Evolutionary conservation across 371 early-diverging fungal species (phyloP).

Genomic region (Saksenaea vasiformis): DNA sequence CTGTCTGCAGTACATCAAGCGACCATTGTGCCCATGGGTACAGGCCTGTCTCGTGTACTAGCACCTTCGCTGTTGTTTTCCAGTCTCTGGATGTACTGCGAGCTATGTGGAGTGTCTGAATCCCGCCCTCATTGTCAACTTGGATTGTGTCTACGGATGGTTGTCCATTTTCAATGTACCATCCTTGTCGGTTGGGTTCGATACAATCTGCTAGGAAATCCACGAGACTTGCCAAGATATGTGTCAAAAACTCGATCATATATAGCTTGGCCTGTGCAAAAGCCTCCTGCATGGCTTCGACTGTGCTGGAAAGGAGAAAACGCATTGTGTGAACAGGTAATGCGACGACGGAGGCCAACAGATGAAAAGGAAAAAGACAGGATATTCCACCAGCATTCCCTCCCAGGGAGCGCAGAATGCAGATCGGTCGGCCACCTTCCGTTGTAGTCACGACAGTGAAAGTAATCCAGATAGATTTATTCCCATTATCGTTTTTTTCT

Average conservation of each 20-base stretch:
- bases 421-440: background rate
- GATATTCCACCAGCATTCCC: background rate
- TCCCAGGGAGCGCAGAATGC: background rate
- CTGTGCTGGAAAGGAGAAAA: background rate
- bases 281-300: background rate
- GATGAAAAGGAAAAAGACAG: background rate
- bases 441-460: background rate
- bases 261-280: constrained; percentile 10
- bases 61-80: background rate
- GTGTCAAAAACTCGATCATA: constrained; percentile 11
- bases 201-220: constrained; percentile 13
- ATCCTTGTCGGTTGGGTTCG: constrained; percentile 2
- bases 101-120: background rate
- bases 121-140: background rate
- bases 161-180: background rate
- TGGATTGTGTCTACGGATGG: background rate
- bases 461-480: background rate
- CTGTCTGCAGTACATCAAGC: constrained; percentile 3
- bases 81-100: background rate
- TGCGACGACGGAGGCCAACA: background rate
- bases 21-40: constrained; percentile 4
- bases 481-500: background rate
- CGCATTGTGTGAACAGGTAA: background rate
- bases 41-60: background rate
- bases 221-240: constrained; percentile 9